Evolutionary conservation across 2,329 filamentous ascomycete genomes (phyloP).

Genomic region (Colletotrichum theobromicola): DNA sequence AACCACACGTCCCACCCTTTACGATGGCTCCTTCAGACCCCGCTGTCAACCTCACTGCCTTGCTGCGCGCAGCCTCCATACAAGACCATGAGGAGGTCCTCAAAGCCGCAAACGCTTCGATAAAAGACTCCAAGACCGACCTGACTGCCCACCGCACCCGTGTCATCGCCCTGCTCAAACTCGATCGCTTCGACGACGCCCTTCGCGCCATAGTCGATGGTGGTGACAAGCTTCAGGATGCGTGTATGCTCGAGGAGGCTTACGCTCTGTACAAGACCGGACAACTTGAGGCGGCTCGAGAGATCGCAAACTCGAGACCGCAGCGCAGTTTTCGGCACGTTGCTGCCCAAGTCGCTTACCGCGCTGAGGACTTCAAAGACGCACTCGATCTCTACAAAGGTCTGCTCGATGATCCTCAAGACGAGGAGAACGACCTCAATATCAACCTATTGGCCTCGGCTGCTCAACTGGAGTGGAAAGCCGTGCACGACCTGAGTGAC

Average conservation of each 20-base stretch:
- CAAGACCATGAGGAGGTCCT: slow-evolving; percentile 79
- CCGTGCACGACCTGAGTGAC: slow-evolving; percentile 43
- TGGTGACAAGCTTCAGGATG: slow-evolving; percentile 63
- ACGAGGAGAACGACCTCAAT: slow-evolving; percentile 73
- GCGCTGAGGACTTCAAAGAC: slow-evolving; percentile 74
- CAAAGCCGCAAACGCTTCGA: slow-evolving; percentile 63
- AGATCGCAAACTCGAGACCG: slow-evolving; percentile 37
- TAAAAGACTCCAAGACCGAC: slow-evolving; percentile 66
- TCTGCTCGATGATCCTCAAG: slow-evolving; percentile 53
- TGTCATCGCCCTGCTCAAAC: slow-evolving; percentile 77
- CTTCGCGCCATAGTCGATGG: slow-evolving; percentile 70
- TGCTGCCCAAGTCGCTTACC: slow-evolving; percentile 73
- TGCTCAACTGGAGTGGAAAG: slow-evolving; percentile 76
- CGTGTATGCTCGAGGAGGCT: slow-evolving; percentile 71
- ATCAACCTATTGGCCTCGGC: slow-evolving; percentile 78
- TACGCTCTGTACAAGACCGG: slow-evolving; percentile 88
- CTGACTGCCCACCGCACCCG: slow-evolving; percentile 70
- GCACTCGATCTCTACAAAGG: slow-evolving; percentile 68
- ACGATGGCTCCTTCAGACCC: slow-evolving; percentile 48
- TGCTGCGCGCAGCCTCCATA: slow-evolving; percentile 61
- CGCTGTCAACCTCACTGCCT: slow-evolving; percentile 55
- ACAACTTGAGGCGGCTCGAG: slow-evolving; percentile 65
- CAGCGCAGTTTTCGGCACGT: slow-evolving; percentile 54
- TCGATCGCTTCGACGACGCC: slow-evolving; percentile 83
- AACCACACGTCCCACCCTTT: background rate